Evolutionary conservation across 768 basidiomycete genomes (phyloP).

Genomic region (Boletus vermiculosoides): DNA sequence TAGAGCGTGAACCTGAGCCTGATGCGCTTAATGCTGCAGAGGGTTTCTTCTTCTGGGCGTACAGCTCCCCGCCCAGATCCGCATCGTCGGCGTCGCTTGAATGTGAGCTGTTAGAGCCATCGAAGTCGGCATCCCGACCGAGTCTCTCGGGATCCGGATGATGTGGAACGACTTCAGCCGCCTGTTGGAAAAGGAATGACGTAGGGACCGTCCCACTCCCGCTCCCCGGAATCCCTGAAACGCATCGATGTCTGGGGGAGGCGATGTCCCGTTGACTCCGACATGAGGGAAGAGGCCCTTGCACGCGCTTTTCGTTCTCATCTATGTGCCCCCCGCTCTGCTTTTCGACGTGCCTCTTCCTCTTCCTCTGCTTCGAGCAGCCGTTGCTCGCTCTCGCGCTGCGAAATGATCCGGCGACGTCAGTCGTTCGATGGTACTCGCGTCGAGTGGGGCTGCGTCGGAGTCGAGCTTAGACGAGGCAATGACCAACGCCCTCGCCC

Average conservation of each 20-base stretch:
- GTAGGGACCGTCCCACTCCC: conserved; percentile 8
- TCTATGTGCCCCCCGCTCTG: conserved; percentile 46
- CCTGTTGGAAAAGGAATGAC: background rate
- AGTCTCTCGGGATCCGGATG: conserved; percentile 13
- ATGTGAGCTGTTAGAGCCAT: conserved; percentile 8
- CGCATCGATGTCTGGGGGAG: conserved; percentile 29
- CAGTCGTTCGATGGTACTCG: conserved; percentile 52
- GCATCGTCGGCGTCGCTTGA: conserved; percentile 47
- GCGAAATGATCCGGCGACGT: conserved; percentile 41
- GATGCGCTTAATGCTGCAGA: conserved; percentile 36
- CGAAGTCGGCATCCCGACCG: background rate
- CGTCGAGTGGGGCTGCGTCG: conserved; percentile 65
- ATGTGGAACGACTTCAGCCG: background rate
- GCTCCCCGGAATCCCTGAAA: conserved; percentile 73
- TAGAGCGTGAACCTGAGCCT: conserved; percentile 59
- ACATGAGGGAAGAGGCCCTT: conserved; percentile 30
- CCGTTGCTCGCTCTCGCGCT: conserved; percentile 28
- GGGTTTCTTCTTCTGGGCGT: conserved; percentile 39
- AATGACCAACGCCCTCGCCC: conserved; percentile 25
- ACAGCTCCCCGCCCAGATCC: conserved; percentile 61
- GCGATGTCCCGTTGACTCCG: conserved; percentile 32
- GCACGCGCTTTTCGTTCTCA: conserved; percentile 47
- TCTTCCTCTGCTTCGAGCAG: conserved; percentile 38
- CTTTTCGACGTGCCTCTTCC: conserved; percentile 43
- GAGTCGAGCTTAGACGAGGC: conserved; percentile 56